Conservation (phyloP, 768 basidiomycete genomes). For the Lentinula boryana region DNA sequence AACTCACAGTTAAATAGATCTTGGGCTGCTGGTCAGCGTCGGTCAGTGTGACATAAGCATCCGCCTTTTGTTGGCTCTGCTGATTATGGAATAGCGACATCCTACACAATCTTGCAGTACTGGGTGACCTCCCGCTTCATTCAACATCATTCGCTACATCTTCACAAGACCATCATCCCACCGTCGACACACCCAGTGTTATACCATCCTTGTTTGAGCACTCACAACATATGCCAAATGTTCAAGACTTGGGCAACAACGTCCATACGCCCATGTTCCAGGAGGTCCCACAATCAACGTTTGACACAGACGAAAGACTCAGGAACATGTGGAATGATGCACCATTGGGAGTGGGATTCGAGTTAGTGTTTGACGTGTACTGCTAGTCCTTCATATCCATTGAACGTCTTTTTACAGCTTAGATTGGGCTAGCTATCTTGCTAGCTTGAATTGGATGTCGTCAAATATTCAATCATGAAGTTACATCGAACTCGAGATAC, state of each 20-base stretch:
- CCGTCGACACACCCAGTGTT: not conserved
- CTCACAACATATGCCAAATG: not conserved
- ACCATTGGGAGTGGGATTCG: not conserved
- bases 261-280: not conserved
- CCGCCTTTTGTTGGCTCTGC: not conserved
- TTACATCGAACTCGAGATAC: too few relatives aligned
- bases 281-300: not conserved
- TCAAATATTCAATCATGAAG: not conserved
- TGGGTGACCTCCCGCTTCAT: not conserved
- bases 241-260: not conserved
- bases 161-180: not conserved
- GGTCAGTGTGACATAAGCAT: not conserved
- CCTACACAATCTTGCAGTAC: not conserved
- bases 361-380: not conserved
- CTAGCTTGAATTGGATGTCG: not conserved
- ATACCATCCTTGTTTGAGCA: not conserved
- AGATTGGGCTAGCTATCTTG: not conserved
- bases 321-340: slow-evolving; percentile 4
- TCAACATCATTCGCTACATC: not conserved
- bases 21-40: not conserved
- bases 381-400: too few relatives aligned
- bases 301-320: not conserved
- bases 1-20: not conserved
- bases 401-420: not conserved
- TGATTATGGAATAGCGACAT: not conserved